Conservation (phyloP, 345 rosid species). For the Hibiscus syriacus region DNA sequence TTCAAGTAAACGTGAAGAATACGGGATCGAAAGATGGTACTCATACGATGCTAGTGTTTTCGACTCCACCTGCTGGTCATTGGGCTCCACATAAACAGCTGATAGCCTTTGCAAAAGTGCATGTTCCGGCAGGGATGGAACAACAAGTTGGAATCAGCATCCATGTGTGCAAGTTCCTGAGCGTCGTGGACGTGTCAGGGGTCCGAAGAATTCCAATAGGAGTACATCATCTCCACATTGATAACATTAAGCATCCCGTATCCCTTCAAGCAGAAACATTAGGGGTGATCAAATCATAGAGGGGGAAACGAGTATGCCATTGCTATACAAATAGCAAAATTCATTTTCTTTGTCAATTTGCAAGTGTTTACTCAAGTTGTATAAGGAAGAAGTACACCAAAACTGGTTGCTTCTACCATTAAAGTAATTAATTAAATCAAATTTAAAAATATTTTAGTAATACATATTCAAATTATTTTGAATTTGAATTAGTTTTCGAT, state of each 20-base stretch:
- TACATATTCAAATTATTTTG: background rate
- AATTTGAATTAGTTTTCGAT: too few relatives aligned
- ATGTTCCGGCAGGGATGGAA: conserved; percentile 42
- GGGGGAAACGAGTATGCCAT: background rate
- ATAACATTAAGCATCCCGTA: conserved; percentile 46
- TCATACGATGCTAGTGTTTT: conserved; percentile 59
- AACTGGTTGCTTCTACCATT: background rate
- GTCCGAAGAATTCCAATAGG: conserved; percentile 83
- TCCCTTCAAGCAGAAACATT: conserved; percentile 48
- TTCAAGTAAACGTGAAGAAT: conserved; percentile 60
- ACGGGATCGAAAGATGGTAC: conserved; percentile 60
- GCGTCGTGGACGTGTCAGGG: conserved; percentile 76
- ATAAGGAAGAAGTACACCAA: background rate
- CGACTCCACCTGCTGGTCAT: conserved; percentile 48
- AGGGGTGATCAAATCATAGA: conserved; percentile 47
- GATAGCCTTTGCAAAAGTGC: conserved; percentile 61
- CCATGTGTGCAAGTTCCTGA: conserved; percentile 75
- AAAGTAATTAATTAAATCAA: background rate
- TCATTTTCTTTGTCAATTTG: background rate
- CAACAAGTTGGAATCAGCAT: conserved; percentile 51
- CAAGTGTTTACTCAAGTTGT: background rate
- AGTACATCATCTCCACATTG: conserved; percentile 60
- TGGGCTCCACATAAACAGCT: conserved; percentile 77
- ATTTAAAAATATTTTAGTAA: background rate
- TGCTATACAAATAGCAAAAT: background rate